These are phyloP conservation scores for Podospora comata DNA, from an alignment of 495 filamentous ascomycete species.

Conservation along the genomic window DNA sequence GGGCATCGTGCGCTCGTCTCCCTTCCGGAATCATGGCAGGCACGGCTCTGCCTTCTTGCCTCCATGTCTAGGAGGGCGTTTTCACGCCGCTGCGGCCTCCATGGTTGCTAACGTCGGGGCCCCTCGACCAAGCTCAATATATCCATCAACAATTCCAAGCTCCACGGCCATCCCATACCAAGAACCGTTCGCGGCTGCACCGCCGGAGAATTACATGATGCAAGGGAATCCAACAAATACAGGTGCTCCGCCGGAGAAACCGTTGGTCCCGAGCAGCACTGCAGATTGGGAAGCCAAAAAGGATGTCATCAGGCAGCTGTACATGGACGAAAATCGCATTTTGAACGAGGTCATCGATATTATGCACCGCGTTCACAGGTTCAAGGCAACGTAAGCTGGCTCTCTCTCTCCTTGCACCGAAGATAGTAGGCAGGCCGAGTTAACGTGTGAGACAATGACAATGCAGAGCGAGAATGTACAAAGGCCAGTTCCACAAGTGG, in stretches of 20 bases:
- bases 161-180: neutral
- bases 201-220: neutral
- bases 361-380: slow-evolving; percentile 31
- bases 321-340: slow-evolving; percentile 36
- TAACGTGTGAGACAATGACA: neutral
- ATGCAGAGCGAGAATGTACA: slow-evolving; percentile 37
- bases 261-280: slow-evolving; percentile 32
- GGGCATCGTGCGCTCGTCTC: neutral
- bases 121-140: neutral
- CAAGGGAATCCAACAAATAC: neutral
- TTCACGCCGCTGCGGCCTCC: neutral
- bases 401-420: neutral
- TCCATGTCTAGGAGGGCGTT: neutral
- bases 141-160: neutral
- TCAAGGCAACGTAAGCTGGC: slow-evolving; percentile 37
- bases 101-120: neutral
- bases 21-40: neutral
- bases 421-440: neutral
- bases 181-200: neutral
- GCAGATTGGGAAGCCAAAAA: slow-evolving; percentile 36
- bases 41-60: neutral
- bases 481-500: slow-evolving; percentile 38
- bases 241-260: slow-evolving; percentile 14
- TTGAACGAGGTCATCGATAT: slow-evolving; percentile 38
- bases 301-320: slow-evolving; percentile 29